Evolutionary conservation across 495 filamentous ascomycete genomes (phyloP), one percentile per base, ranked within the genome.

Genomic region (Platismatia glauca): DNA sequence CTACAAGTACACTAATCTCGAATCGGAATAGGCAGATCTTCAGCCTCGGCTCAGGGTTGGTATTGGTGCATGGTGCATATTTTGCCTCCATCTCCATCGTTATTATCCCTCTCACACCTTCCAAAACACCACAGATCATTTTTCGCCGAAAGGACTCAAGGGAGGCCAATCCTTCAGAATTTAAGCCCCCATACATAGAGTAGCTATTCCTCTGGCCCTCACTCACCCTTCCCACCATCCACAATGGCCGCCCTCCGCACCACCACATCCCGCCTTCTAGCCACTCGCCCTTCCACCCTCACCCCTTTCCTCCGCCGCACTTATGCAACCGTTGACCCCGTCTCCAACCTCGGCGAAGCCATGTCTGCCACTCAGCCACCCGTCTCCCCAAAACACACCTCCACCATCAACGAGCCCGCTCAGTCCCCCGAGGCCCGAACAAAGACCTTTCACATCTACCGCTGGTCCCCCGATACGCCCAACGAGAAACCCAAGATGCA

Each of bases 371-470:
- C 65, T 50, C 56, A 62, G 55, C 68, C 70, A 20, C 67, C 71
- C 13, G 66, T 74, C 24, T 70, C 79, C n/a, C 71, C 75, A 58
- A 70, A 71, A 71, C 78, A 82, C 63, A 83, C 81, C 52, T 78
- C 76, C 59, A 82, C 77, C 68, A 75, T 80, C 61, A 72, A 82
- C 68, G 81, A 86, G 66, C 85, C 82, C 59, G 74, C 68, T 55
- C 70, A 79, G 46, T 79, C 77, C 58, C 75, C 80, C 57, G 71
- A 81, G 27, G 73, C 86, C 57, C 85, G 81, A 68, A 86, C 87
- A 74, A 97, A 97, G 84, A 90, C 89, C 62, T 98, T 98, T 85
- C 88, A 97, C 76, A 85, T 98, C 83, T 98, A 98, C 85, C 87
- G 94, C 69, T 98, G 94, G 94, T 95, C 95, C 73, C 94, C 94